Evolutionary conservation across 805 yeast genomes (phyloP), one percentile per base, ranked within the genome.

Genomic region (Lipomyces kockii): DNA sequence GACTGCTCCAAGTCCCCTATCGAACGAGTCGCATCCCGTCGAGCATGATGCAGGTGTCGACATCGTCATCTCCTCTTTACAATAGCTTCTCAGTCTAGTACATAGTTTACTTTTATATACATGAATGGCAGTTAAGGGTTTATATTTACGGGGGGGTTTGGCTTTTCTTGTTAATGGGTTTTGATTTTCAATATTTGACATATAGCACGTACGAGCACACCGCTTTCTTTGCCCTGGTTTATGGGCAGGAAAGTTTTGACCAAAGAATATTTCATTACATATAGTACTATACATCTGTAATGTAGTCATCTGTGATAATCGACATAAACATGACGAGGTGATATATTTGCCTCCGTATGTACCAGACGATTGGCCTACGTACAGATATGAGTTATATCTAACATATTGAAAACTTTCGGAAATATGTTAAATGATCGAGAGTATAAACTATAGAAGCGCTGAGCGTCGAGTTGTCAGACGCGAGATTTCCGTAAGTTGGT

Each of bases 21-120:
- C 49, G 22, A 43, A n/a, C 49, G 49, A 43, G 22, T 17, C 49
- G 6, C 49, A n/a, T 43, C 9, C 22, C 7, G 49, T n/a, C 22
- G 49, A 43, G 49, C 9, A 8, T n/a, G 49, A 17, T 43, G 32
- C 52, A 20, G 53, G 53, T 14, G 61, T 58, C n/a, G 61, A 58
- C 17, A n/a, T 39, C 27, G 51, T 35, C n/a, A n/a, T 39, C 3
- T 58, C 61, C 9, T 17, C 20, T 17, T n/a, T 43, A n/a, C 22
- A 43, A n/a, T n/a, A 43, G 8, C 20, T 43, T 43, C 22, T 17
- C 49, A n/a, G 49, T 43, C 49, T 43, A 17, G 49, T 43, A 43
- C 22, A 43, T 43, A 43, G 7, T 43, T 43, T n/a, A 37, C 22
- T 7, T 43, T 43, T 43, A 17, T 43, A 43, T 43, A 43, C 49